Base-by-base conservation (phyloP, 169 alveolate species). In the Theileria orientalis region DNA sequence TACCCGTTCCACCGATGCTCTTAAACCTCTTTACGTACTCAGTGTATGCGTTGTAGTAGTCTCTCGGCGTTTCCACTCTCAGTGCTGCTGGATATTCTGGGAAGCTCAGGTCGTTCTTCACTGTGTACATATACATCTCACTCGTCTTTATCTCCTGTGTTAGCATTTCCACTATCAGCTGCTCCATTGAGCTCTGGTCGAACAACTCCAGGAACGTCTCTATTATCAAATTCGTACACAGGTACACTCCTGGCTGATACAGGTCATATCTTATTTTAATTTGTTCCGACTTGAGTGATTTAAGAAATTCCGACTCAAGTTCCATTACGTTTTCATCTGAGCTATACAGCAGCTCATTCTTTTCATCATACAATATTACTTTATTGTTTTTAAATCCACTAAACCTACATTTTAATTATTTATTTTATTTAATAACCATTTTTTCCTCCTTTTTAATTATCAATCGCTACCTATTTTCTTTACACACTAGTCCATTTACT, bases 61-160 rank as follows among this genome's bases (percentile, higher is more conserved):
- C 67, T 66, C 69, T 75, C 35, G 84, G 84, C 19, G 84, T 64
- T 32, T 13, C 25, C 21, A 75, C 62, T 54, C 70, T 64, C 16
- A 75, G 23, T 14, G 77, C 76, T 29, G 84, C 71, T n/a, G 84
- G 84, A 41, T 37, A 75, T 25, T 19, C 51, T 23, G 84, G 84
- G 62, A 75, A 75, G 42, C 54, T 59, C 1, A 67, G 16, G 30
- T 75, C 84, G 1, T 62, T 46, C 27, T 64, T n/a, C 25, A 75
- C 27, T 0, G 51, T 49, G 0, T 72, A 61, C 21, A 40, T n/a
- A n/a, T 69, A 77, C n/a, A 77, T 52, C 27, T 77, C 86, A 33
- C 47, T 69, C 1, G 66, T 69, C 32, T 67, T 69, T 44, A 77
- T 56, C 46, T 77, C 86, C 33, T 70, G 35, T 13, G 66, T 77